These are phyloP conservation scores for Sarocladium kiliense DNA, from an alignment of 2,329 filamentous ascomycete species.

Conservation along the genomic window DNA sequence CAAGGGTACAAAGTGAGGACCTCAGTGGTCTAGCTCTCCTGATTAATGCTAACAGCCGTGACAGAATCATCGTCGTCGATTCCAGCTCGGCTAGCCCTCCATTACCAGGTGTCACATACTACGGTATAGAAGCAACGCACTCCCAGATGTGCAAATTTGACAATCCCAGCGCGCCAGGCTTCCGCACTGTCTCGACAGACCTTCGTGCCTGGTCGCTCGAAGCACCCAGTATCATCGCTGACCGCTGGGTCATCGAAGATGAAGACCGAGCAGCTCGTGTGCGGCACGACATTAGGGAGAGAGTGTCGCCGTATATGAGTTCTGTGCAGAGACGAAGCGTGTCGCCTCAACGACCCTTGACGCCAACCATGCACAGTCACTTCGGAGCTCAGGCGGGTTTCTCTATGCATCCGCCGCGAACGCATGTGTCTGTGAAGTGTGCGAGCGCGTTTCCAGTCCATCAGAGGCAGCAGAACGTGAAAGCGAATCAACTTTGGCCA, in stretches of 20 bases:
- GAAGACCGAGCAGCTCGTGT: slow-evolving; percentile 42
- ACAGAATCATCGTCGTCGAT: slow-evolving; percentile 59
- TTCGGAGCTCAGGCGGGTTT: background rate
- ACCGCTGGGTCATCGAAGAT: slow-evolving; percentile 57
- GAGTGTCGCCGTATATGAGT: slow-evolving; percentile 23
- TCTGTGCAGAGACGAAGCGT: slow-evolving; percentile 4
- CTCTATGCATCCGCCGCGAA: background rate
- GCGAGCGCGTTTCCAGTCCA: background rate
- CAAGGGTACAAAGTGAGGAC: slow-evolving; percentile 50
- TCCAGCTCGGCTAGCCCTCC: slow-evolving; percentile 64
- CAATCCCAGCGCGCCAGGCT: slow-evolving; percentile 60
- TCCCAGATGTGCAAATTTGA: slow-evolving; percentile 69
- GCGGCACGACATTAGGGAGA: slow-evolving; percentile 40
- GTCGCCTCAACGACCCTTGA: background rate
- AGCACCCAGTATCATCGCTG: slow-evolving; percentile 47
- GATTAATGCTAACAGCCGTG: background rate
- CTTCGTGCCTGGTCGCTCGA: slow-evolving; percentile 48
- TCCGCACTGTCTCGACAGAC: slow-evolving; percentile 43
- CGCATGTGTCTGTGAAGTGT: background rate
- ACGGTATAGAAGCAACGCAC: slow-evolving; percentile 71
- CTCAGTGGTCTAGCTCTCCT: background rate
- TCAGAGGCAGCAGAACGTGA: background rate
- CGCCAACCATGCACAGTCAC: background rate
- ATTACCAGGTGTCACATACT: slow-evolving; percentile 64
- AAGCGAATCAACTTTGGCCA: background rate